Conservation (phyloP, 2,329 filamentous ascomycete genomes). For the Hymenoscyphus fructigenus region DNA sequence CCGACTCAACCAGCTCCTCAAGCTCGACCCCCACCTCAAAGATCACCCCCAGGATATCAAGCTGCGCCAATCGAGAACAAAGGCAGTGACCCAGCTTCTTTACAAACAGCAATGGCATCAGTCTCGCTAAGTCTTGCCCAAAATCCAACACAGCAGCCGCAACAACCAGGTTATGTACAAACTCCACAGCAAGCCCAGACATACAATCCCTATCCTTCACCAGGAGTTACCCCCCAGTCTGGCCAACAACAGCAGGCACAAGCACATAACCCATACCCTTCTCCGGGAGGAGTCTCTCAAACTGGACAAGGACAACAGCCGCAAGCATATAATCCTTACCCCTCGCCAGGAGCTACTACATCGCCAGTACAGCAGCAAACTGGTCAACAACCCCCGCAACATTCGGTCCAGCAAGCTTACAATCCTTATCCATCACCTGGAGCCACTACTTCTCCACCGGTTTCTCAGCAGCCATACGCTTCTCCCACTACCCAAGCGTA, state of each 20-base stretch:
- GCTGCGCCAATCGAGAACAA: neutral
- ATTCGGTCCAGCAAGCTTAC: neutral
- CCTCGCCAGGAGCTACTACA: neutral
- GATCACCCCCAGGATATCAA: conserved; percentile 16
- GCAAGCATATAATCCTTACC: conserved; percentile 2
- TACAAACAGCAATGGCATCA: conserved; percentile 14
- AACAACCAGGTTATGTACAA: conserved; percentile 3
- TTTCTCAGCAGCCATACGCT: neutral
- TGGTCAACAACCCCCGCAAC: neutral
- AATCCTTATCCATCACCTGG: neutral
- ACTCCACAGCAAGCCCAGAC: neutral
- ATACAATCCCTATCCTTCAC: conserved; percentile 5
- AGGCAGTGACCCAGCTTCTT: conserved; percentile 4
- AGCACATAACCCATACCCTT: neutral
- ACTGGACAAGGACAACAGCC: neutral
- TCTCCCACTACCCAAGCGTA: neutral
- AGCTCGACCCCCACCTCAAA: conserved; percentile 6
- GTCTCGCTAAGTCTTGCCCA: conserved; percentile 7
- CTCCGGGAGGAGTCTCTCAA: neutral
- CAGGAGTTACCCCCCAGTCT: neutral
- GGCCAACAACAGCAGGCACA: conserved; percentile 4
- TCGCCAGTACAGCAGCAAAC: neutral
- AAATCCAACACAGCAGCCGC: neutral
- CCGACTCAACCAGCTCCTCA: conserved; percentile 13
- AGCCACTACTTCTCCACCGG: neutral